Percentiles rank a stretch among this genome's conserved stretches.
Evolutionary conservation across 345 rosid genomes (phyloP).

Genomic region (Cardamine occulta): DNA sequence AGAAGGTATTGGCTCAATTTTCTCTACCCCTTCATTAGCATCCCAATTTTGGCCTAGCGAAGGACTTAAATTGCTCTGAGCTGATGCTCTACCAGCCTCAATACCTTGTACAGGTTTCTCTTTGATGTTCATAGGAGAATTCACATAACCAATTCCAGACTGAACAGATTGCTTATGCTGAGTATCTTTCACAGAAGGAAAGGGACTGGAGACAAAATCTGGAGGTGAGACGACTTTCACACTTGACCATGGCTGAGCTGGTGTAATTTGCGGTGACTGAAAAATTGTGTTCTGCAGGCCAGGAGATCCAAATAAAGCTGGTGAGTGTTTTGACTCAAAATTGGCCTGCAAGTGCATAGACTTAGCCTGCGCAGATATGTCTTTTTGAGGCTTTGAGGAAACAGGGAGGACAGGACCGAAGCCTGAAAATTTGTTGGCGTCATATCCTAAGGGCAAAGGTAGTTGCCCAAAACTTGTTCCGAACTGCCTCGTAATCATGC

Average conservation of each 20-base stretch:
- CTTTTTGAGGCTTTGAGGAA: constrained; percentile 46
- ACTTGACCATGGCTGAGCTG: constrained; percentile 57
- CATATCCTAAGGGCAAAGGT: constrained; percentile 46
- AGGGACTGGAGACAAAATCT: constrained; percentile 41
- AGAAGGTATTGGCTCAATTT: constrained; percentile 69
- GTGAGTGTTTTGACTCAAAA: constrained; percentile 46
- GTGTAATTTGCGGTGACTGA: constrained; percentile 47
- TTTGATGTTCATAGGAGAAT: constrained; percentile 42
- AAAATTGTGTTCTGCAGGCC: constrained; percentile 43
- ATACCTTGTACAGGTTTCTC: constrained; percentile 51
- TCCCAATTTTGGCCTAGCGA: constrained; percentile 40
- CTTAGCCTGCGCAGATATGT: constrained; percentile 40
- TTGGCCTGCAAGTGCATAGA: constrained; percentile 38
- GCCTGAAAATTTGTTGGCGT: constrained; percentile 47
- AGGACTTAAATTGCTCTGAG: constrained; percentile 44
- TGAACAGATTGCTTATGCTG: constrained; percentile 48
- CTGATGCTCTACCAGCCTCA: constrained; percentile 44
- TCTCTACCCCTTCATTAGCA: constrained; percentile 46
- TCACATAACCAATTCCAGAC: constrained; percentile 42
- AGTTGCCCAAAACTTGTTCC: constrained; percentile 50
- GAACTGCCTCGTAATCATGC: constrained; percentile 41
- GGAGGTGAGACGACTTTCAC: constrained; percentile 45
- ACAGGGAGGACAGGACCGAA: constrained; percentile 44
- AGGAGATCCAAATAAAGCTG: constrained; percentile 44
- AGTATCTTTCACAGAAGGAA: constrained; percentile 42